Conservation (phyloP, 2,329 filamentous ascomycete species). For the Fusarium cyanostomum region DNA sequence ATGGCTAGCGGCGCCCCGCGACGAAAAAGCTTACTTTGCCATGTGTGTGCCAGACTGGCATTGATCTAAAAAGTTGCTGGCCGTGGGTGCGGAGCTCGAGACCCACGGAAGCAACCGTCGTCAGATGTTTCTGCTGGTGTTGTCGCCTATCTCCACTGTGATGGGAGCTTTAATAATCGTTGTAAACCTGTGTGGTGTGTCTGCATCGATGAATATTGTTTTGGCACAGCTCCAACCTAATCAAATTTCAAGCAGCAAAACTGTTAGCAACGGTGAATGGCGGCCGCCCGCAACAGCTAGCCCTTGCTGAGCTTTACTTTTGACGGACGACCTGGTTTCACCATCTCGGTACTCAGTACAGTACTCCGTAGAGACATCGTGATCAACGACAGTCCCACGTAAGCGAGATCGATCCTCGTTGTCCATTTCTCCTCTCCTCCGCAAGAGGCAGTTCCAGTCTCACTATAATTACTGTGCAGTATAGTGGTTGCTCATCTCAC, state of each 20-base stretch:
- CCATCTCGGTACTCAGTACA: not conserved
- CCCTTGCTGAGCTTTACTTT: conserved; percentile 15
- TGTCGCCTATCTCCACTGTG: not conserved
- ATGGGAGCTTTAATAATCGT: not conserved
- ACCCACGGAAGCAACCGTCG: not conserved
- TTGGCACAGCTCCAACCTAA: not conserved
- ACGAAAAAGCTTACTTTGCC: no score
- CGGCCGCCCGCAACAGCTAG: not conserved
- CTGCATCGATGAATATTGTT: not conserved
- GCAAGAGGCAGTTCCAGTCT: not conserved
- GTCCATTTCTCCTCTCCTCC: conserved; percentile 20
- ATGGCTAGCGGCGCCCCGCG: conserved; percentile 6
- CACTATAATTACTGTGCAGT: not conserved
- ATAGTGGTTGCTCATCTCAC: not conserved
- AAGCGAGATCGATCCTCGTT: conserved; percentile 3
- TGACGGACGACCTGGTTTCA: not conserved
- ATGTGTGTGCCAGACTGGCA: not conserved
- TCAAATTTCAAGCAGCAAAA: not conserved
- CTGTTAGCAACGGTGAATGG: not conserved
- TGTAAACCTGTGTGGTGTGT: conserved; percentile 1
- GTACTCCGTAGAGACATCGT: no score
- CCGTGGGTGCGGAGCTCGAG: not conserved
- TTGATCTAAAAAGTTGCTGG: not conserved
- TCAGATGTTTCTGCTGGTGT: conserved; percentile 15
- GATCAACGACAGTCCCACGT: conserved; percentile 12